A percentile compares a stretch with the other conserved stretches of the same genome.
Conservation (phyloP, 1,139 yeast genomes). For the Magnusiomyces paraingens region DNA sequence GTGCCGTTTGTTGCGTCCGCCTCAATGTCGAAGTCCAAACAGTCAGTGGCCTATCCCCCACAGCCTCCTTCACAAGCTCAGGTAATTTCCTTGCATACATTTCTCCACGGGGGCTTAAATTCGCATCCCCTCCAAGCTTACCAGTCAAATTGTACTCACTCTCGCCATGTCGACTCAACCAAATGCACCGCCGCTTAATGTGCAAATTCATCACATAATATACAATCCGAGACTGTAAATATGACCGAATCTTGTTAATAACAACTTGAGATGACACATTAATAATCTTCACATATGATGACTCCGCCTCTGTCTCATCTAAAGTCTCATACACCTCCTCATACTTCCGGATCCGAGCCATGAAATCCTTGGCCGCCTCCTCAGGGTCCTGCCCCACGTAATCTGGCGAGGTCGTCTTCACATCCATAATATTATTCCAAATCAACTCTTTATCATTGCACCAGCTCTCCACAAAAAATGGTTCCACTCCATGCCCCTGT, state of each 20-base stretch:
- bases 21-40: slow-evolving; percentile 95
- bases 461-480: slow-evolving; percentile 87
- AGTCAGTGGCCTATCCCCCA: slow-evolving; percentile 73
- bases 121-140: slow-evolving; percentile 93
- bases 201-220: slow-evolving; percentile 94
- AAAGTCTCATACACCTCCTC: slow-evolving; percentile 66
- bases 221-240: slow-evolving; percentile 86
- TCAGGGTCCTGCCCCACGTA: slow-evolving; percentile 68
- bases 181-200: slow-evolving; percentile 83
- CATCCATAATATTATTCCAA: slow-evolving; percentile 73
- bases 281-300: slow-evolving; percentile 75
- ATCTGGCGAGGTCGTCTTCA: slow-evolving; percentile 83
- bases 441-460: slow-evolving; percentile 79
- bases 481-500: slow-evolving; percentile 64
- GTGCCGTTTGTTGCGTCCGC: slow-evolving; percentile 91
- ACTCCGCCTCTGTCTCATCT: slow-evolving; percentile 47
- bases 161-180: slow-evolving; percentile 95
- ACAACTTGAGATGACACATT: slow-evolving; percentile 85
- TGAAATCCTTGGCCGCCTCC: slow-evolving; percentile 64
- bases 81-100: slow-evolving; percentile 81
- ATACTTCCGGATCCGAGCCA: slow-evolving; percentile 65
- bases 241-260: slow-evolving; percentile 79
- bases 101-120: slow-evolving; percentile 78
- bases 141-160: slow-evolving; percentile 88
- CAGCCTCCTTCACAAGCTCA: slow-evolving; percentile 62